phyloP scores from a whole-genome alignment of 1,284 basidiomycete species.

The Papiliotrema terrestris region DNA sequence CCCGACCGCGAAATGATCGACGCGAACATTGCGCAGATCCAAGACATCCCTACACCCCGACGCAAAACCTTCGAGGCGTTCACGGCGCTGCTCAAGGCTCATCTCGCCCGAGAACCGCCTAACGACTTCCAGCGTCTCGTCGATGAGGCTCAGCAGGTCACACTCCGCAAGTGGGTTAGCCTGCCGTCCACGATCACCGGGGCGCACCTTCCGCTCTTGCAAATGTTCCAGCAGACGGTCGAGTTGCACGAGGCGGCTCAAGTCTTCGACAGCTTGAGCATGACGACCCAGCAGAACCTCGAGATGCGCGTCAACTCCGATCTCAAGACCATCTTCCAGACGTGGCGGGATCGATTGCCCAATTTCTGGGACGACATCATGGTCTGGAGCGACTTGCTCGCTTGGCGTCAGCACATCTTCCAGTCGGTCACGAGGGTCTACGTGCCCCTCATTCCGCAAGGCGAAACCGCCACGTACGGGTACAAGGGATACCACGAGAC shows the following conservation, averaged over 20 bases:
- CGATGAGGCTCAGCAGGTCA: constrained; percentile 95
- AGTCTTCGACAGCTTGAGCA: constrained; percentile 85
- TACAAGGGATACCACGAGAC: constrained; percentile 99
- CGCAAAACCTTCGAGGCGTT: constrained; percentile 95
- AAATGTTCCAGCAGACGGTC: constrained; percentile 99
- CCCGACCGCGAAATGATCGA: constrained; percentile 70
- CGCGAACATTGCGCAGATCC: constrained; percentile 74
- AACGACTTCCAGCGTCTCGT: constrained; percentile 77
- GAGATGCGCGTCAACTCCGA: constrained; percentile 88
- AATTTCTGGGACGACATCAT: constrained; percentile 98
- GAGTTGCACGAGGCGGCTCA: constrained; percentile 94
- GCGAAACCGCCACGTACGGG: constrained; percentile 68
- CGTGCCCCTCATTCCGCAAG: constrained; percentile 73
- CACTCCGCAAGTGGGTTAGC: constrained; percentile 92
- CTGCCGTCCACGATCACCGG: constrained; percentile 78
- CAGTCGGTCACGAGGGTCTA: constrained; percentile 97
- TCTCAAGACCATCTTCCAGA: constrained; percentile 90
- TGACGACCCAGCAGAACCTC: constrained; percentile 83
- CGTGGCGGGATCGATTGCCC: constrained; percentile 95
- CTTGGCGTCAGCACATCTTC: constrained; percentile 89
- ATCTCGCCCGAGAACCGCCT: constrained; percentile 47
- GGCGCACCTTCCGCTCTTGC: constrained; percentile 90
- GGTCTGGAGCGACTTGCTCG: constrained; percentile 96
- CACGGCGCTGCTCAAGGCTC: constrained; percentile 67
- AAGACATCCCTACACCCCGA: constrained; percentile 85